Conservation (phyloP, 306 rosid genomes). For the Hippophae rhamnoides region DNA sequence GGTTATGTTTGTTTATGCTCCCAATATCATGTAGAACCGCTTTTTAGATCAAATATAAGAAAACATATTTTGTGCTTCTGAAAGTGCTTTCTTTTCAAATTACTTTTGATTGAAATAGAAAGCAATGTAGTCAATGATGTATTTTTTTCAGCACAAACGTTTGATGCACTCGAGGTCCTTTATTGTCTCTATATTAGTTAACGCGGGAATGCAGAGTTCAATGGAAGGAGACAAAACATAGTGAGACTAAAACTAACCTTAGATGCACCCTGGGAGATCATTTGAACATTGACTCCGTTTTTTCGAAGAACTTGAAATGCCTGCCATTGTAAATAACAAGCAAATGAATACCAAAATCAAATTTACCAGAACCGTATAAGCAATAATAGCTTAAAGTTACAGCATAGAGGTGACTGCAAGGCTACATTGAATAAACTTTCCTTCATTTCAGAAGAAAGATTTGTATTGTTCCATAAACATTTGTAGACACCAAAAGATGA, state of each 20-base stretch:
- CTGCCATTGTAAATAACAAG: constrained; percentile 33
- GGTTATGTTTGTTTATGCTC: not conserved
- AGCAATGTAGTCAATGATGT: too few relatives aligned
- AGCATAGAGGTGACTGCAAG: constrained; percentile 2
- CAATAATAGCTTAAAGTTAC: constrained; percentile 4
- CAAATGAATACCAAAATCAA: constrained; percentile 11
- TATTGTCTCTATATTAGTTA: too few relatives aligned
- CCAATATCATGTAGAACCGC: too few relatives aligned
- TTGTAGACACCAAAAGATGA: too few relatives aligned
- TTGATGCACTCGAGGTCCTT: too few relatives aligned
- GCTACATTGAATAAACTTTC: not conserved
- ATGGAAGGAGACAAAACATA: not conserved
- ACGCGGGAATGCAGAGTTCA: not conserved
- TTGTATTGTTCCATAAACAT: too few relatives aligned
- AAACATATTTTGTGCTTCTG: too few relatives aligned
- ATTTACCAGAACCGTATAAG: not conserved
- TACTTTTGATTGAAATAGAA: too few relatives aligned
- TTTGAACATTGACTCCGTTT: constrained; percentile 83
- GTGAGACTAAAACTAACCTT: constrained; percentile 37
- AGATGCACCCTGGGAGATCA: constrained; percentile 97
- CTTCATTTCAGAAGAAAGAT: too few relatives aligned
- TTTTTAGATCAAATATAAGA: too few relatives aligned
- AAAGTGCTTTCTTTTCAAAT: too few relatives aligned
- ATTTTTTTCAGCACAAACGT: too few relatives aligned
- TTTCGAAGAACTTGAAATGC: constrained; percentile 71